phyloP scores from a whole-genome alignment of 83 land plant species.

The Picea engelmannii region DNA sequence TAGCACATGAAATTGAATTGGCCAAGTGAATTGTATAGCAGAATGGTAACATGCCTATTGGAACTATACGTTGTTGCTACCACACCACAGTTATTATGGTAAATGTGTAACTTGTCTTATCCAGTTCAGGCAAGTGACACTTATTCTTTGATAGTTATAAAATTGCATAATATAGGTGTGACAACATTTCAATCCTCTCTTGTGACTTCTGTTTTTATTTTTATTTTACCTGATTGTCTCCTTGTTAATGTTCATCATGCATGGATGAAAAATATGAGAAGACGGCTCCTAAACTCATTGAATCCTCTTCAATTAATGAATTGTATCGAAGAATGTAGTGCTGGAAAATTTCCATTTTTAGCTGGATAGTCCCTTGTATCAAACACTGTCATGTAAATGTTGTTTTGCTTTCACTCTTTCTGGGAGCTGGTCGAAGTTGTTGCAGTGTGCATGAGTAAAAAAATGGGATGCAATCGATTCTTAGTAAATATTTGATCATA shows the following conservation, averaged over 20 bases:
- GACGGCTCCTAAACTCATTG: neutral
- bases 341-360: neutral
- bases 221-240: neutral
- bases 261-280: neutral
- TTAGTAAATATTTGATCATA: slow-evolving; percentile 2
- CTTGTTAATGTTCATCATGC: neutral
- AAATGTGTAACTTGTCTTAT: neutral
- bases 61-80: neutral
- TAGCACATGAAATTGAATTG: no score
- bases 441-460: neutral
- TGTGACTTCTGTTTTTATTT: neutral
- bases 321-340: neutral
- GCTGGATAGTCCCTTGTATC: neutral
- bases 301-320: neutral
- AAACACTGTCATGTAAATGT: neutral
- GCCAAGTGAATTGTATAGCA: no score
- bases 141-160: neutral
- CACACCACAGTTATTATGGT: neutral
- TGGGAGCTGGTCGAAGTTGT: neutral
- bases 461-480: neutral
- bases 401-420: neutral
- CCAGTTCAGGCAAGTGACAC: neutral
- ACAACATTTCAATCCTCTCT: neutral
- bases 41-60: neutral
- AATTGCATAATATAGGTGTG: neutral